Percentiles rank a stretch among this genome's conserved stretches.
phyloP scores from a whole-genome alignment of 2,329 filamentous ascomycete species.

The Fusarium dlaminii region DNA sequence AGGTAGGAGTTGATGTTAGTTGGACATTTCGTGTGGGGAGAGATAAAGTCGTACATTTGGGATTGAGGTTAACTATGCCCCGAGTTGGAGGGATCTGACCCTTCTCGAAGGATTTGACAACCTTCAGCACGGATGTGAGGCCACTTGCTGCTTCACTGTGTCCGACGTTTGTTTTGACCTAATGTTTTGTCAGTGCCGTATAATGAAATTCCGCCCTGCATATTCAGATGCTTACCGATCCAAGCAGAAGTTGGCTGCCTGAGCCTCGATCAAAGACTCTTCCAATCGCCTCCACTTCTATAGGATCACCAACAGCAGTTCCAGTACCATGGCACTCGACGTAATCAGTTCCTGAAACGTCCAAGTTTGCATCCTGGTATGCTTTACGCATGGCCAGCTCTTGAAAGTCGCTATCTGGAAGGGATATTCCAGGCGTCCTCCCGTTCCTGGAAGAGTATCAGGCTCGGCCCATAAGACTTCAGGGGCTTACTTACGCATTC shows the following conservation, averaged over 20 bases:
- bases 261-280: background rate
- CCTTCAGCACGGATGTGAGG: background rate
- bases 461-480: fast-evolving
- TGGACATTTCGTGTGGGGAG: fast-evolving
- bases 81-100: background rate
- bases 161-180: background rate
- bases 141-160: background rate
- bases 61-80: background rate
- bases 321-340: background rate
- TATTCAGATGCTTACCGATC: background rate
- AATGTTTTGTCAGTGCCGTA: fast-evolving
- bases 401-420: background rate
- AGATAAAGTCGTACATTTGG: background rate
- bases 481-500: background rate
- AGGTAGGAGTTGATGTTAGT: background rate
- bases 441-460: background rate
- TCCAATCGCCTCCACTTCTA: background rate
- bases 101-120: background rate
- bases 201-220: fast-evolving
- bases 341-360: background rate
- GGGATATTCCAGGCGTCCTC: background rate
- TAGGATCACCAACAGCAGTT: background rate
- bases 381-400: background rate
- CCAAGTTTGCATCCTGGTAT: background rate
- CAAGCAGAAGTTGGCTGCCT: background rate